Base-by-base conservation (phyloP, 306 rosid species). In the Quercus cerris region DNA sequence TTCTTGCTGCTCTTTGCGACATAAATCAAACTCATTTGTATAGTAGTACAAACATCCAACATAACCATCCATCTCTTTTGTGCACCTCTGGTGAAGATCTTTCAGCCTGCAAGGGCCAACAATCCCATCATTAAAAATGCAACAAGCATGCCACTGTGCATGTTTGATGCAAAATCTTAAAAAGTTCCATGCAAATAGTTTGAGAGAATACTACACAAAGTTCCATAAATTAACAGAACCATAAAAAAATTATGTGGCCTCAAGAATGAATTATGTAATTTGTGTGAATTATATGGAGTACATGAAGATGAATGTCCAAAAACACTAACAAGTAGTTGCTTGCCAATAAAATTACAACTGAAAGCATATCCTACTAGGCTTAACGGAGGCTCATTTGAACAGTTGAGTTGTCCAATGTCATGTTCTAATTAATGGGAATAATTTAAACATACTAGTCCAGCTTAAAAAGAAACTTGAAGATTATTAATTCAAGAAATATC, bases 1-100 rank as follows among this genome's bases (percentile, higher is more conserved):
- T 56, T 83, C 90, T 81, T 91, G 74, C 85, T 95, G 97, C 96
- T 93, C 93, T 90, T 91, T 93, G 87, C 97, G 99, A 80, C 99
- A 95, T 57, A 93, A 81, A 79, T 96, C 99, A 22, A 93, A 96
- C 81, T 96, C 99, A 52, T 93, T 96, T 27, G 99, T 96, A 62
- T 90, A 83, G 87, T 95, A 93, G 85, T 95, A 95, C 97, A 95
- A 88, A 93, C 99, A 95, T 41, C 98, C 98, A 1, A 88, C 98
- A 27, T 89, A 95, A 0, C 69, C 90, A 74, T 93, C 94, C 99
- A 96, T 93, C 93, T 96, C 98, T 58, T 88, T 93, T 0, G 99
- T 91, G 91, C 99, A 96, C 80, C 84, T 89, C 63, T 87, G 94
- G 79, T 90, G 99, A 61, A 93, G 87, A 90, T 96, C 99, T 90